Percentiles rank a stretch among this genome's conserved stretches.
phyloP scores from a whole-genome alignment of 108 stramenopile species.

The Fragilaria crotonensis region DNA sequence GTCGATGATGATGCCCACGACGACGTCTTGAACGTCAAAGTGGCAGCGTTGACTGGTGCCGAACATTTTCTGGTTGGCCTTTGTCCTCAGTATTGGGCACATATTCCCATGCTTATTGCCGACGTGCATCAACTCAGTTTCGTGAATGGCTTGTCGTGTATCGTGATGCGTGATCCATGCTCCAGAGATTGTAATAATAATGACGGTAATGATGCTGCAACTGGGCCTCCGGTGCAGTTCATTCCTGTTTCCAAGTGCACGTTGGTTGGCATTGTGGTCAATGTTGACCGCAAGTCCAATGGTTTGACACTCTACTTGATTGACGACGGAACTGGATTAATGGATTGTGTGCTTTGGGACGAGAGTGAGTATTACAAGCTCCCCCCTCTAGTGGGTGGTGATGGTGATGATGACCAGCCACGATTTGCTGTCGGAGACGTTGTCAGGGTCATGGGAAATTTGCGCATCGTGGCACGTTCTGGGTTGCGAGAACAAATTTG shows the following conservation, averaged over 20 bases:
- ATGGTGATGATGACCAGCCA: not conserved
- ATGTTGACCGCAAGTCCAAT: conserved; percentile 37
- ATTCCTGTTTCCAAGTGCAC: conserved; percentile 62
- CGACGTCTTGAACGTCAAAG: not conserved
- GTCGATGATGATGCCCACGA: too few species aligned
- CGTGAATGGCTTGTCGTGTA: conserved; percentile 60
- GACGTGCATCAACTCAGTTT: conserved; percentile 45
- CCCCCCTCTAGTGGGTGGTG: conserved; percentile 11
- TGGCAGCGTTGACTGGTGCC: conserved; percentile 2
- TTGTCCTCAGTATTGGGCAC: conserved; percentile 74
- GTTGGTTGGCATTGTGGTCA: conserved; percentile 56
- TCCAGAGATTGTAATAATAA: not conserved
- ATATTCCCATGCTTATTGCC: conserved; percentile 57
- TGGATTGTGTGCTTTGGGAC: conserved; percentile 66
- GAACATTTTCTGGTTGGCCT: conserved; percentile 48
- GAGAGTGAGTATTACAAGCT: conserved; percentile 16
- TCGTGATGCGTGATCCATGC: conserved; percentile 7
- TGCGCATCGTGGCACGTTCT: conserved; percentile 34
- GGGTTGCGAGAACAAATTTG: not conserved
- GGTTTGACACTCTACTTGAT: conserved; percentile 47
- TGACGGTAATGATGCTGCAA: not conserved
- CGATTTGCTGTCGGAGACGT: conserved; percentile 40
- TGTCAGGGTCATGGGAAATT: conserved; percentile 51
- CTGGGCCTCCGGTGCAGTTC: conserved; percentile 12
- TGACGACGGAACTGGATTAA: conserved; percentile 82